Percentiles rank a stretch among this genome's conserved stretches.
phyloP scores from a whole-genome alignment of 306 rosid species.

The Cicer judaicum region DNA sequence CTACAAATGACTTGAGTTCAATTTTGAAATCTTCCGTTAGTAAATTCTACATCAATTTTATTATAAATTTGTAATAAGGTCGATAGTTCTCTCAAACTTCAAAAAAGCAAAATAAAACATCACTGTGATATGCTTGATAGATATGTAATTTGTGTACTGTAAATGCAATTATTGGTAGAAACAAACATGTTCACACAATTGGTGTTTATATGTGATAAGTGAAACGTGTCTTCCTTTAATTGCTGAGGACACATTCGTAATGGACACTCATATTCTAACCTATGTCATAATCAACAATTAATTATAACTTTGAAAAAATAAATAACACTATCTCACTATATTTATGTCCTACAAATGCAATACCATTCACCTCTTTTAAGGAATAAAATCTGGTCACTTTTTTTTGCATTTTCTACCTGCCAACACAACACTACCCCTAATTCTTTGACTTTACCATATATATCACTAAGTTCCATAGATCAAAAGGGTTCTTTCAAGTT shows the following conservation, averaged over 20 bases:
- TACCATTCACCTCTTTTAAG: slow-evolving; percentile 27
- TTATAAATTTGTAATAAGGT: no score
- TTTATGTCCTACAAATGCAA: not conserved
- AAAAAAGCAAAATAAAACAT: no score
- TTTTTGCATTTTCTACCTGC: slow-evolving; percentile 31
- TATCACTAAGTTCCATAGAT: slow-evolving; percentile 11
- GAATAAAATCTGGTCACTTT: slow-evolving; percentile 17
- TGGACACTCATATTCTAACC: slow-evolving; percentile 31
- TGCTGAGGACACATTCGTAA: not conserved
- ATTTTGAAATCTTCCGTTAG: not conserved
- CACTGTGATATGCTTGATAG: no score
- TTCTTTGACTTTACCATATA: slow-evolving; percentile 4
- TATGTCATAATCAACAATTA: slow-evolving; percentile 28
- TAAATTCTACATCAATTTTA: no score
- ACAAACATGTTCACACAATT: not conserved
- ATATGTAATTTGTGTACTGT: not conserved
- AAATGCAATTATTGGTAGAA: not conserved
- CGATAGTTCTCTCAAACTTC: no score
- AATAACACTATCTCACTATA: not conserved
- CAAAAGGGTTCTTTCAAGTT: not conserved
- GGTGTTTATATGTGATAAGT: not conserved
- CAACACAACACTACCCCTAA: not conserved
- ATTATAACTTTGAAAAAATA: not conserved
- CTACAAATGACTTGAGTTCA: no score
- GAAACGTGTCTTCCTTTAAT: slow-evolving; percentile 25